Base-by-base conservation (phyloP, 176 grass and related monocot species). In the Carex parvula region DNA sequence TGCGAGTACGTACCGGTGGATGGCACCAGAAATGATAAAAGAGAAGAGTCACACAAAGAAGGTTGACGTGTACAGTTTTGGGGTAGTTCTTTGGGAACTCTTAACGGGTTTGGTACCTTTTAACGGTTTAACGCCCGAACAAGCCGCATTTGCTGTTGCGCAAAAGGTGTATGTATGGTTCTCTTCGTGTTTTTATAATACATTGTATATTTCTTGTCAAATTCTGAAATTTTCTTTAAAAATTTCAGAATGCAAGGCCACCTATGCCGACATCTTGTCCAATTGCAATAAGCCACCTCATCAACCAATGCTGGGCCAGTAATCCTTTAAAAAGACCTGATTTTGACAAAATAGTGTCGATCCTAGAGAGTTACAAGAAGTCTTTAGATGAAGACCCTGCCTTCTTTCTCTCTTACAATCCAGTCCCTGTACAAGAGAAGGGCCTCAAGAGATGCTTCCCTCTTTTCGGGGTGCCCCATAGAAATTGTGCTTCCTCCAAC, bases 1-100 rank as follows among this genome's bases (percentile, higher is more conserved):
- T 87, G 94, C 97, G 4, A 92, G 97, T 21, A 99, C 97, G 12
- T 94, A 96, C 64, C 86, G 97, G 26, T 99, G 97, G 97, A 99
- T 99, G 97, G 93, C 97, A 79, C 97, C 97, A 1, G 97, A 99
- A 83, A 94, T 99, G 91, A 95, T 99, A 63, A 95, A 92, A 80
- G 97, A 95, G 86, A 95, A 99, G 82, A 87, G 46, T 72, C 97
- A 99, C 87, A 99, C 93, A 13, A 88, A 94, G 73, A 99, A 99
- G 80, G 91, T 99, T 30, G 97, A 99, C 72, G 93, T 99, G 16
- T 99, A 99, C 87, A 99, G 97, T 84, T 99, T 99, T 2, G 97
- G 91, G 35, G 86, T 99, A 3, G 97, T 99, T 74, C 67, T 99
- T 74, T 99, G 97, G 97, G 97, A 99, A 88, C 84, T 99, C 37